Base-by-base conservation (phyloP, 2,329 filamentous ascomycete species). In the Sclerotinia nivalis region DNA sequence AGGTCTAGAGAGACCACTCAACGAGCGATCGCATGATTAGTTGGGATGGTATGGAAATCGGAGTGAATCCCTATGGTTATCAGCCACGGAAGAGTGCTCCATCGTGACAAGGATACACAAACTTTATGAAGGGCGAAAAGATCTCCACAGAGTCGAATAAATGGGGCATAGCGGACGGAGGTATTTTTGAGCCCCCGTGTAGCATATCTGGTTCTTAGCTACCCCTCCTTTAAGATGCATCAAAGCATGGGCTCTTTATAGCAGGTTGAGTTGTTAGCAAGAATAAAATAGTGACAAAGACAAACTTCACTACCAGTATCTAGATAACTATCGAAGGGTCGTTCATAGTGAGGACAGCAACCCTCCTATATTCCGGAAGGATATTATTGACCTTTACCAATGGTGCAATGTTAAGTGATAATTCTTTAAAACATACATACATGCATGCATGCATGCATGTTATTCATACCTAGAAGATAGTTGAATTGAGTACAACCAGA, bases 41-140 rank as follows among this genome's bases (percentile, higher is more conserved):
- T 25, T 13, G 31, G 45, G 22, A 62, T 62, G 60, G 3, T 50
- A 50, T 62, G 45, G 60, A 31, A 34, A 62, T 62, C 60, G 60
- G 49, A 37, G 60, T 62, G 28, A 37, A 62, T 62, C 25, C 60
- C 60, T 50, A 50, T 62, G 22, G 22, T 49, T 31, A 37, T 34
- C 40, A 62, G 45, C 45, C 28, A 62, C 45, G 22, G 20, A 37
- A 37, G 31, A 20, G n/a, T 5, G 28, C 45, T 34, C 60, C 60
- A 22, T 25, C 22, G 8, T 7, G 60, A 62, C 60, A 62, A 62
- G 60, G 60, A 50, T 62, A 20, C 25, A 8, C n/a, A 62, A 50
- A 34, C 45, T 25, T 62, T 49, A 25, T 34, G 28, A 49, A 37
- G 28, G 34, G 60, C 31, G 31, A 22, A 47, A 34, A 34, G 28